Base-by-base conservation (phyloP, 441 rosid species). In the Manihot esculenta region DNA sequence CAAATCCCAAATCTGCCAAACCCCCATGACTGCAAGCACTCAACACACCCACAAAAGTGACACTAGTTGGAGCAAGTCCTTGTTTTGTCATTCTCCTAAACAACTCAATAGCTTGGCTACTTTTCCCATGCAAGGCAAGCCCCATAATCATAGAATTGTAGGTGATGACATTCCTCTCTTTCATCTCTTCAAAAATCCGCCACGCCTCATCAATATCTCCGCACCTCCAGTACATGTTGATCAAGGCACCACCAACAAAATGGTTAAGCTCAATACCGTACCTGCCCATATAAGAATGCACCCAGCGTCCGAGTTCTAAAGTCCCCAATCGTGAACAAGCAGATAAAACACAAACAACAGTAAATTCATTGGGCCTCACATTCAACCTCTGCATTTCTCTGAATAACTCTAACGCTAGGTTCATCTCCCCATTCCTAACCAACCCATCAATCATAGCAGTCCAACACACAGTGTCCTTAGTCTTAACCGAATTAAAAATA, bases 21-120 rank as follows among this genome's bases (percentile, higher is more conserved):
- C 98, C 97, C 12, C 89, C 90, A 83, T 93, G 96, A 73, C 98
- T 93, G 57, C 98, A 93, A 17, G 94, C 92, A 60, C 83, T 86
- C 80, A 93, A 74, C 68, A 85, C 78, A 68, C 90, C 84, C 59
- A 91, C 94, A 82, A 93, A 93, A 53, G 93, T 90, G 14, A 93
- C 72, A 70, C 77, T 68, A 41, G 89, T 93, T 1, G 98, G 97
- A 66, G 20, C 76, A 54, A 85, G 62, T 11, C 89, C 90, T 53
- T 64, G 74, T 65, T 64, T 78, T 45, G 84, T 75, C 94, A 91
- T 91, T 74, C 82, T 73, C 74, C 82, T 79, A 41, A 91, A 93
- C 62, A 91, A 84, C 70, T 81, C 45, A 1, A 80, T 70, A 5
- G 92, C 93, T 18, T 66, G 68, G 57, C 72, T 84, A 64, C 85